Conservation (phyloP, 345 rosid species). For the Viola odorata region DNA sequence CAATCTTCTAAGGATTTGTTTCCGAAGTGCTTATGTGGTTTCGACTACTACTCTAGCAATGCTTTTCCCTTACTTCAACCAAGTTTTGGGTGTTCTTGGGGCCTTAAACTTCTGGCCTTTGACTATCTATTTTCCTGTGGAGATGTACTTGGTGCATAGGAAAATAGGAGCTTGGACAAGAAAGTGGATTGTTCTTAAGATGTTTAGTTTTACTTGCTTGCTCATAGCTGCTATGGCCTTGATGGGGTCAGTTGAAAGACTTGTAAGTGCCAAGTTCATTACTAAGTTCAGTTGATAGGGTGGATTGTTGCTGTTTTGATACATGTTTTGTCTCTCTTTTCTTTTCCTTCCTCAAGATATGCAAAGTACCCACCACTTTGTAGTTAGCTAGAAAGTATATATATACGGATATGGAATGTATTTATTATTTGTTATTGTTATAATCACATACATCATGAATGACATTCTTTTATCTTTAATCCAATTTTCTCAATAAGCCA, state of each 20-base stretch:
- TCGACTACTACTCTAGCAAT: background rate
- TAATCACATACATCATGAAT: too few relatives aligned
- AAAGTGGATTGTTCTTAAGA: background rate
- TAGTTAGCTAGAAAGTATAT: too few relatives aligned
- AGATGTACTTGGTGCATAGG: constrained; percentile 1
- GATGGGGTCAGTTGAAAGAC: background rate
- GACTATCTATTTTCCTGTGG: background rate
- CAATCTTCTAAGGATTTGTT: background rate
- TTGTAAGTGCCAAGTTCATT: background rate
- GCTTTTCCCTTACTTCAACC: constrained; percentile 2
- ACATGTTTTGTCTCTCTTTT: too few relatives aligned
- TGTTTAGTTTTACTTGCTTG: background rate
- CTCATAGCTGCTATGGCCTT: background rate
- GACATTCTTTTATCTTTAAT: too few relatives aligned
- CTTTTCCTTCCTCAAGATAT: too few relatives aligned
- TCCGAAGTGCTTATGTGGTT: background rate
- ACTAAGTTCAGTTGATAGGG: too few relatives aligned
- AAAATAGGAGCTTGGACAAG: background rate
- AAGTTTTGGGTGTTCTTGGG: background rate
- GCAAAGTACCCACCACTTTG: too few relatives aligned
- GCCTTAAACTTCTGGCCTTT: background rate
- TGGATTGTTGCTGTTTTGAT: too few relatives aligned
- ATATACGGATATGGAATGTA: too few relatives aligned
- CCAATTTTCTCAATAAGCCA: too few relatives aligned
- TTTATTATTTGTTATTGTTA: too few relatives aligned